Evolutionary conservation across 1,284 basidiomycete species (phyloP).

Genomic region (Peniophora sp.): DNA sequence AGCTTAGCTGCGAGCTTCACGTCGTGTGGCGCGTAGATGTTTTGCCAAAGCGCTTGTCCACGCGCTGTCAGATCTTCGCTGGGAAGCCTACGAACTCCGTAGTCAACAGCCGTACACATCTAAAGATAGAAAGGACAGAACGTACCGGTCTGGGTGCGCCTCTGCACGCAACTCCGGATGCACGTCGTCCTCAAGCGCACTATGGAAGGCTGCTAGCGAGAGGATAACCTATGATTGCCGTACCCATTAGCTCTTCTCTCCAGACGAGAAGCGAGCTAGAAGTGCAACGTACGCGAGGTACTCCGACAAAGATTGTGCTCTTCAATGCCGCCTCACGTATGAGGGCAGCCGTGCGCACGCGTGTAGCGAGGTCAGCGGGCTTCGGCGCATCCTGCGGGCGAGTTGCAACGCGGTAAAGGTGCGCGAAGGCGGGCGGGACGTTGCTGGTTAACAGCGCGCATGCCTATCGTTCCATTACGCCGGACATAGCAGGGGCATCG

Average conservation of each 20-base stretch:
- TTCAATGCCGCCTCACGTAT: slow-evolving; percentile 95
- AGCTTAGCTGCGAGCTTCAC: slow-evolving; percentile 89
- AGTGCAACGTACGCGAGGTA: slow-evolving; percentile 63
- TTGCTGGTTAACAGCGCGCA: slow-evolving; percentile 81
- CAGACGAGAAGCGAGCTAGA: slow-evolving; percentile 2
- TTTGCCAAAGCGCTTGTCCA: slow-evolving; percentile 76
- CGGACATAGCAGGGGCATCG: background rate
- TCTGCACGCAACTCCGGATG: slow-evolving; percentile 57
- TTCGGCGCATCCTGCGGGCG: slow-evolving; percentile 35
- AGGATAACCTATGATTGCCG: slow-evolving; percentile 81
- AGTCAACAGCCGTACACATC: background rate
- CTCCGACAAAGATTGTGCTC: slow-evolving; percentile 88
- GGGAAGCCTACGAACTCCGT: too few species aligned
- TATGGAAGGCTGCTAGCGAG: slow-evolving; percentile 67
- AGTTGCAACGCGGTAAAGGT: slow-evolving; percentile 69
- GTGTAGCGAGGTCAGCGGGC: slow-evolving; percentile 37
- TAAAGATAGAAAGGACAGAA: background rate
- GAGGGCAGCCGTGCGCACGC: slow-evolving; percentile 66
- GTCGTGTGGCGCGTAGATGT: slow-evolving; percentile 87
- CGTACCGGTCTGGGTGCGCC: slow-evolving; percentile 23
- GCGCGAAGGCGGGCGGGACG: slow-evolving; percentile 70
- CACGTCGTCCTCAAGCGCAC: slow-evolving; percentile 75
- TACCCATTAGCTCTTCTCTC: background rate
- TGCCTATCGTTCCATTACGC: slow-evolving; percentile 30
- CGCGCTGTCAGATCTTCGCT: slow-evolving; percentile 38